Evolutionary conservation across 305 asterid species (phyloP).

Genomic region (Fraxinus latifolia): DNA sequence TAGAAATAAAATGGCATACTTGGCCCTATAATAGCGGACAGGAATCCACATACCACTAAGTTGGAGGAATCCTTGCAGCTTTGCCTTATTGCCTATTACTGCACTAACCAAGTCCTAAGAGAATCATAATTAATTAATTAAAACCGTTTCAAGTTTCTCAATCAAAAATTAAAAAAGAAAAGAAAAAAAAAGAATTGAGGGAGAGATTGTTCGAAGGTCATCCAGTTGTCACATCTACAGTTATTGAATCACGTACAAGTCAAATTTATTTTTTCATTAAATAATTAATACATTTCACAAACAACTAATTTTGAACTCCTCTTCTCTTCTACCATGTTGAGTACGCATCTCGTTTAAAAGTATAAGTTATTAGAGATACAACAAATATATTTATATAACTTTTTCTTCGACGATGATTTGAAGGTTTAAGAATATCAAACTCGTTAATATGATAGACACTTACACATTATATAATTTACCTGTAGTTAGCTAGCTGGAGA

Average conservation of each 20-base stretch:
- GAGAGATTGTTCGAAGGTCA: background rate
- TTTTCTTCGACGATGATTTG: background rate
- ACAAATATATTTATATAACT: background rate
- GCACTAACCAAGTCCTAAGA: background rate
- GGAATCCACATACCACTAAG: conserved; percentile 16
- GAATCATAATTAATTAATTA: background rate
- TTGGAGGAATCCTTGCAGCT: background rate
- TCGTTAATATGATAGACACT: background rate
- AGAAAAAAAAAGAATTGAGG: background rate
- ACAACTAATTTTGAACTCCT: background rate
- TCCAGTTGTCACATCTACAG: background rate
- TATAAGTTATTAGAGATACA: background rate
- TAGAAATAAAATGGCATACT: background rate
- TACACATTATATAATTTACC: background rate
- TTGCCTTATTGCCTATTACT: background rate
- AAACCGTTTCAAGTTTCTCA: background rate
- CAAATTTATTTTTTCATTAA: background rate
- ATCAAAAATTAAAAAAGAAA: background rate
- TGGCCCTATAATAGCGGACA: background rate
- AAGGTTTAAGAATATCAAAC: background rate
- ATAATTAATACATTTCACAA: background rate
- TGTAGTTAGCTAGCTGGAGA: background rate
- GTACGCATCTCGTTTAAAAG: background rate
- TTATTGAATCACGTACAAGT: background rate
- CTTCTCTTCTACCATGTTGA: background rate